Percentiles rank a stretch among this genome's conserved stretches.
Evolutionary conservation across 148 eudicot genomes (phyloP).

Genomic region (Cornus controversa): DNA sequence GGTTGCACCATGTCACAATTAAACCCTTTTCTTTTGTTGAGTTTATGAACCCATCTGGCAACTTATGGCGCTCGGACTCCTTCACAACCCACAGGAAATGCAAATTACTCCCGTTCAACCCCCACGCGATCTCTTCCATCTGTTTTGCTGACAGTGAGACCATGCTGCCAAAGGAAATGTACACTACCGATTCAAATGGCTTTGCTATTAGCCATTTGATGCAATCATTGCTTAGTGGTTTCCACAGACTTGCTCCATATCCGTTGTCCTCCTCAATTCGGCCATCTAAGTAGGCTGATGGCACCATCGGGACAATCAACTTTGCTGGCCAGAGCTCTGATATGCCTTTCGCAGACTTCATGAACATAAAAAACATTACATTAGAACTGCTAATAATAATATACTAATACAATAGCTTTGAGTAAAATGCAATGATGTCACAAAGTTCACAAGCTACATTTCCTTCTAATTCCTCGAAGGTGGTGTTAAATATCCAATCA

Average conservation of each 20-base stretch:
- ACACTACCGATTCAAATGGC: slow-evolving; percentile 44
- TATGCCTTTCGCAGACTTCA: slow-evolving; percentile 32
- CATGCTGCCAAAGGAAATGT: slow-evolving; percentile 67
- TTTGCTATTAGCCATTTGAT: slow-evolving; percentile 41
- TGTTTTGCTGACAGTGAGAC: slow-evolving; percentile 44
- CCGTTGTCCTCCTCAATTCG: slow-evolving; percentile 46
- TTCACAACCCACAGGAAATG: slow-evolving; percentile 63
- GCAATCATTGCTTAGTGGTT: slow-evolving; percentile 33
- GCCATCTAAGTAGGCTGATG: slow-evolving; percentile 56
- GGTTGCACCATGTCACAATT: slow-evolving; percentile 66
- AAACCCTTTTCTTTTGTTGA: slow-evolving; percentile 25
- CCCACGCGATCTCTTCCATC: slow-evolving; percentile 45
- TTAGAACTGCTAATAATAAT: no score
- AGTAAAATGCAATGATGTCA: no score
- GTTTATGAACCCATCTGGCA: slow-evolving; percentile 33
- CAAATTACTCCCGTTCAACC: slow-evolving; percentile 23
- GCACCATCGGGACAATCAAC: slow-evolving; percentile 69
- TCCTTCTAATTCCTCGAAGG: slow-evolving; percentile 51
- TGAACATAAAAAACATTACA: no score
- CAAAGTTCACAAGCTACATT: slow-evolving; percentile 28
- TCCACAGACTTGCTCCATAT: slow-evolving; percentile 62
- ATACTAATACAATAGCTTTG: no score
- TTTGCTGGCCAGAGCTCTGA: slow-evolving; percentile 48
- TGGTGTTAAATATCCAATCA: slow-evolving; percentile 53
- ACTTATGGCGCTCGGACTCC: slow-evolving; percentile 32